These are phyloP conservation scores for Euryodendron excelsum DNA, from an alignment of 148 eudicot species.

Conservation along the genomic window DNA sequence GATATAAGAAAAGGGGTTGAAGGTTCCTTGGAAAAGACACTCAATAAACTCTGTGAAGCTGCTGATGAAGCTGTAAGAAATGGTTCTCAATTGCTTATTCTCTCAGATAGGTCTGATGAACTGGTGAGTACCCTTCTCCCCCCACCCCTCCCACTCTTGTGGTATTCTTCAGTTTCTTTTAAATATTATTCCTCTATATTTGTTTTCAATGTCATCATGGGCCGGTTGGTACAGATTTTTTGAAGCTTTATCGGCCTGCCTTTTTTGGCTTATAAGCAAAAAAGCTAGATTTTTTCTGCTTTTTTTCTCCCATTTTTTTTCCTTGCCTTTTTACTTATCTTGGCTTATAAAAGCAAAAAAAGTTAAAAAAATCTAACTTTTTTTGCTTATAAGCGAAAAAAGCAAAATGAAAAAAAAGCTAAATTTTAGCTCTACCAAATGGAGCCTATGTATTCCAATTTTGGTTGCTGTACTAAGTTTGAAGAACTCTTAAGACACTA, in stretches of 20 bases:
- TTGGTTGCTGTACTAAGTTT: not conserved
- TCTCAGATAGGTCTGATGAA: slow-evolving; percentile 94
- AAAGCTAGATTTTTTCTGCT: too few relatives aligned
- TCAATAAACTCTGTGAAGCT: slow-evolving; percentile 87
- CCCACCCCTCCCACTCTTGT: not conserved
- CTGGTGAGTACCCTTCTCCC: slow-evolving; percentile 45
- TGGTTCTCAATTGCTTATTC: slow-evolving; percentile 89
- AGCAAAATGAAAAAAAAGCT: too few relatives aligned
- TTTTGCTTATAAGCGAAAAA: too few relatives aligned
- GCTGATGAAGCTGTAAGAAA: slow-evolving; percentile 99
- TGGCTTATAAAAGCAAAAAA: too few relatives aligned
- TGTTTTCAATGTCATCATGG: not conserved
- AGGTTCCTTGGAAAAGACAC: slow-evolving; percentile 77
- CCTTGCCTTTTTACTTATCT: too few relatives aligned
- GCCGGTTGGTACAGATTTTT: too few relatives aligned
- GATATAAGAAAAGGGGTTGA: slow-evolving; percentile 92
- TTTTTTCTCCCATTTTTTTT: too few relatives aligned
- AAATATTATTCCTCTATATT: not conserved
- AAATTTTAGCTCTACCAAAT: too few relatives aligned
- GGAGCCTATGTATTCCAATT: not conserved
- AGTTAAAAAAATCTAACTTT: too few relatives aligned
- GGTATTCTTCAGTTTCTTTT: not conserved
- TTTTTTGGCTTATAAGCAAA: too few relatives aligned
- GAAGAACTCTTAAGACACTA: not conserved
- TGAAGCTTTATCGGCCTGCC: too few relatives aligned